Evolutionary conservation across 2,329 filamentous ascomycete species (phyloP).

Genomic region (Capronia epimyces): DNA sequence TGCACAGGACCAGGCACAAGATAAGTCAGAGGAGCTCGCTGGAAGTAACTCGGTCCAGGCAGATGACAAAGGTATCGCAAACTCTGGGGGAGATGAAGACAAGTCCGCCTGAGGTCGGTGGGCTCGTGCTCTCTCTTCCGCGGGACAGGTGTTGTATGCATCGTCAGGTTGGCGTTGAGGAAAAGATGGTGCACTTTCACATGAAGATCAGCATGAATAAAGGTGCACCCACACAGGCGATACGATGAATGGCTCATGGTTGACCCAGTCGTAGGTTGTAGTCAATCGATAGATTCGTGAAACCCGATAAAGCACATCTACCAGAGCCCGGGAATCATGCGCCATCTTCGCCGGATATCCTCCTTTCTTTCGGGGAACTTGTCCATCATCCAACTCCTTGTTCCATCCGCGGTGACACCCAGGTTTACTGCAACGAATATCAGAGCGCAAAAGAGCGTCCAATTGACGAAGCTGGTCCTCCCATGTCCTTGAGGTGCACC

Average conservation of each 20-base stretch:
- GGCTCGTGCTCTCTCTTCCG: background rate
- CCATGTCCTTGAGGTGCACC: constrained; percentile 61
- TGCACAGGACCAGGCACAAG: background rate
- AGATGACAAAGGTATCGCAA: background rate
- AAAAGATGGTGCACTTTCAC: background rate
- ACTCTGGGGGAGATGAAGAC: background rate
- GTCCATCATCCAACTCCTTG: constrained; percentile 68
- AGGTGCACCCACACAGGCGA: background rate
- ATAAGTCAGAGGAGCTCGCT: background rate
- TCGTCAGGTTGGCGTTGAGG: background rate
- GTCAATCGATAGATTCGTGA: background rate
- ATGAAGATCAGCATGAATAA: background rate
- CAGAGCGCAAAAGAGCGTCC: constrained; percentile 63
- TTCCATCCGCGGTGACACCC: constrained; percentile 71
- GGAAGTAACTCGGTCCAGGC: background rate
- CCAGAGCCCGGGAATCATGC: constrained; percentile 18
- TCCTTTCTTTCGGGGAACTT: constrained; percentile 52
- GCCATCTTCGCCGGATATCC: constrained; percentile 16
- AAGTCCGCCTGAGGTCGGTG: background rate
- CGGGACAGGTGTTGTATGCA: background rate
- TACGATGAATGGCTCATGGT: background rate
- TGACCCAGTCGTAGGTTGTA: background rate
- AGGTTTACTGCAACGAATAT: constrained; percentile 74
- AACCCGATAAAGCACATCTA: background rate
- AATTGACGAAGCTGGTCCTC: constrained; percentile 53